These are phyloP conservation scores for Mycena olivaceomarginata DNA, from an alignment of 768 basidiomycete species.

Conservation along the genomic window DNA sequence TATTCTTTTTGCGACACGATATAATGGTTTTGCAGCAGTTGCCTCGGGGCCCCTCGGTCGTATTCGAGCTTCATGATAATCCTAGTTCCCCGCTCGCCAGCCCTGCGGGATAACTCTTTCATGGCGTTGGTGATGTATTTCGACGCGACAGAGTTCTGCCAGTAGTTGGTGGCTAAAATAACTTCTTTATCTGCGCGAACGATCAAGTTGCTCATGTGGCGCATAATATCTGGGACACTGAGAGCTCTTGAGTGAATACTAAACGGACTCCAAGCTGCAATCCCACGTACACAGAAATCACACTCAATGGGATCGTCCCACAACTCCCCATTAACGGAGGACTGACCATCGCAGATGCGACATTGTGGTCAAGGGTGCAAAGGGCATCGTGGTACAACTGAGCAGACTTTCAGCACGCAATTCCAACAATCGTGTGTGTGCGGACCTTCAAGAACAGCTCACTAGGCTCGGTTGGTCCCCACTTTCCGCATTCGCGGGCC, in stretches of 20 bases:
- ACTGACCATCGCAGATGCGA: conserved; percentile 74
- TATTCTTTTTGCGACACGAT: conserved; percentile 67
- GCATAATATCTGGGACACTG: conserved; percentile 84
- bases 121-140: conserved; percentile 71
- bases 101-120: conserved; percentile 69
- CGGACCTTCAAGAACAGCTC: conserved; percentile 75
- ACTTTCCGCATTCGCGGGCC: conserved; percentile 70
- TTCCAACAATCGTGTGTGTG: conserved; percentile 39
- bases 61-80: conserved; percentile 83
- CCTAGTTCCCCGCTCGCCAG: conserved; percentile 64
- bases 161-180: conserved; percentile 81
- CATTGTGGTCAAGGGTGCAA: conserved; percentile 72
- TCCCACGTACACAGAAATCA: conserved; percentile 71
- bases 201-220: conserved; percentile 79
- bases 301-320: conserved; percentile 77
- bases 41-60: conserved; percentile 78
- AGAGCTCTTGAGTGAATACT: background rate
- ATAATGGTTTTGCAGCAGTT: conserved; percentile 65
- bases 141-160: conserved; percentile 72
- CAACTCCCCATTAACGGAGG: conserved; percentile 79
- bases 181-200: conserved; percentile 78
- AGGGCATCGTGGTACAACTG: conserved; percentile 81
- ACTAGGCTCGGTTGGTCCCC: conserved; percentile 68
- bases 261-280: background rate
- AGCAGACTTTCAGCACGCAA: conserved; percentile 4